Evolutionary conservation across 495 filamentous ascomycete species (phyloP).

Genomic region (Podospora appendiculata): DNA sequence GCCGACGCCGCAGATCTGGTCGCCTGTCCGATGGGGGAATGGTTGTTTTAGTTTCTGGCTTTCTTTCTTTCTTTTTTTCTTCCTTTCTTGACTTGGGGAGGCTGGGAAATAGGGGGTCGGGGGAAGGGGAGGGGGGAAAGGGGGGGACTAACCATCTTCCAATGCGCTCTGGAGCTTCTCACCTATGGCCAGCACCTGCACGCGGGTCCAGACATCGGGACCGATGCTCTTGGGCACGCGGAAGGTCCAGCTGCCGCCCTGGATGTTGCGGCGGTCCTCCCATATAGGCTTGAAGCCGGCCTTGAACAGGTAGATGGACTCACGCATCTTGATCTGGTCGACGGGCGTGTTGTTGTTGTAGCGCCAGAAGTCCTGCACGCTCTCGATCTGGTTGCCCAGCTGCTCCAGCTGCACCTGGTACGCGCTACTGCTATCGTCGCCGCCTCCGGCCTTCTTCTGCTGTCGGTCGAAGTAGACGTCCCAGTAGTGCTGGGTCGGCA

Average conservation of each 20-base stretch:
- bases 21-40: constrained; percentile 43
- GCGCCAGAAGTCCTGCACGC: constrained; percentile 78
- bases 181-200: constrained; percentile 75
- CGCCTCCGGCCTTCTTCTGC: constrained; percentile 17
- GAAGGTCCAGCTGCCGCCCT: constrained; percentile 83
- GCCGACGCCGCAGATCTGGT: constrained; percentile 72
- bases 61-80: background rate
- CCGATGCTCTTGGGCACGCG: constrained; percentile 67
- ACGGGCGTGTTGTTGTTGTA: constrained; percentile 85
- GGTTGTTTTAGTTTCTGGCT: no score
- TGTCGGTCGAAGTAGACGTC: constrained; percentile 50
- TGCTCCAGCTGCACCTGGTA: constrained; percentile 62
- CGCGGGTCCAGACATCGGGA: constrained; percentile 69
- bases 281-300: constrained; percentile 77
- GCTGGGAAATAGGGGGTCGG: background rate
- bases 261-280: constrained; percentile 79
- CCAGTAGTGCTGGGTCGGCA: constrained; percentile 55
- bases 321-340: constrained; percentile 64
- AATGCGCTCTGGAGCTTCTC: constrained; percentile 73
- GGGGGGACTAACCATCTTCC: constrained; percentile 50
- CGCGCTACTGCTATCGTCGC: constrained; percentile 2
- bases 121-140: background rate
- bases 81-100: background rate
- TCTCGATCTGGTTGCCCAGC: constrained; percentile 60
- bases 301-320: constrained; percentile 85